These are phyloP conservation scores for Claviceps quebecensis DNA, from an alignment of 2,329 filamentous ascomycete species.

Conservation along the genomic window DNA sequence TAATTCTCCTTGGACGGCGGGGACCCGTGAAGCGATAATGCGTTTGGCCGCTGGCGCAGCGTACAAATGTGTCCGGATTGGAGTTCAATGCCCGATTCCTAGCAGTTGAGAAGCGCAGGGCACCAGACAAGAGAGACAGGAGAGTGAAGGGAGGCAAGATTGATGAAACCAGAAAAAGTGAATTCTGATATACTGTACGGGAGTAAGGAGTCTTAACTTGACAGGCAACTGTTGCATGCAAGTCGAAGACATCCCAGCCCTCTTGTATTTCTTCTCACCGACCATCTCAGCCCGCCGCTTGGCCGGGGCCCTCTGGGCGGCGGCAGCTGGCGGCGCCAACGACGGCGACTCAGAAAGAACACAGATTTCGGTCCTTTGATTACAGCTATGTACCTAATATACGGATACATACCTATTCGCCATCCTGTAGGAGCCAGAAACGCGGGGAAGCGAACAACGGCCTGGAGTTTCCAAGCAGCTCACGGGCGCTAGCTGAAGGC, in stretches of 20 bases:
- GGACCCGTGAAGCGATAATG: neutral
- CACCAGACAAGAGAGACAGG: neutral
- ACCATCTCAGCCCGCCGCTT: constrained; percentile 3
- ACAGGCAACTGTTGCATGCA: constrained; percentile 1
- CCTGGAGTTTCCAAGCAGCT: too few species aligned
- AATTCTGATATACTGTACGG: neutral
- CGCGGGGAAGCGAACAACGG: too few species aligned
- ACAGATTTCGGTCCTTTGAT: constrained; percentile 1
- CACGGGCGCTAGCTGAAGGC: too few species aligned
- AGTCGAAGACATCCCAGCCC: constrained; percentile 7
- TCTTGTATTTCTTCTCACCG: constrained; percentile 8
- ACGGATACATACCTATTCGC: neutral
- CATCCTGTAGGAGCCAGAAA: constrained; percentile 5
- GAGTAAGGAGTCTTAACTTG: too few species aligned
- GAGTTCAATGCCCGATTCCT: neutral
- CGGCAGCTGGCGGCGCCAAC: constrained; percentile 2
- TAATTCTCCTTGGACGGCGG: neutral
- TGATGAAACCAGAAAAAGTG: neutral
- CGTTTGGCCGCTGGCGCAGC: neutral
- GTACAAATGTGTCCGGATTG: neutral
- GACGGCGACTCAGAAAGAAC: neutral
- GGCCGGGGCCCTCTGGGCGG: neutral
- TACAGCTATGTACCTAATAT: constrained; percentile 3
- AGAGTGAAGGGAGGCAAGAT: neutral
- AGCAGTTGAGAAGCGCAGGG: neutral